Percentiles rank a stretch among this genome's conserved stretches.
These are phyloP conservation scores for Bruguiera sexangula DNA, from an alignment of 345 rosid genomes.

Conservation along the genomic window DNA sequence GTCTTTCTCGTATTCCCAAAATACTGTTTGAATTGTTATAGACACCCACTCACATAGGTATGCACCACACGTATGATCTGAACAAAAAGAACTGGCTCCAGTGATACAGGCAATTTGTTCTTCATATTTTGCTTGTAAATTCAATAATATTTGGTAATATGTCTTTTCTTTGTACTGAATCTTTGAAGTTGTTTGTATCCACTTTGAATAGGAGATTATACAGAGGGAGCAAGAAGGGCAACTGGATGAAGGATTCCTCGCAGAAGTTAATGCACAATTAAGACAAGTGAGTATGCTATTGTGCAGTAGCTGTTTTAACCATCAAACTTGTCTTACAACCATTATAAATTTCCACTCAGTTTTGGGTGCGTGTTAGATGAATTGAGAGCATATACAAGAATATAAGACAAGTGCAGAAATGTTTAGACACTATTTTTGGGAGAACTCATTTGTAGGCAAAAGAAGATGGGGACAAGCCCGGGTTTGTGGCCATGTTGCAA, in stretches of 20 bases:
- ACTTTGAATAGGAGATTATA: constrained; percentile 46
- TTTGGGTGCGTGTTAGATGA: neutral
- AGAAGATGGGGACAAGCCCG: constrained; percentile 88
- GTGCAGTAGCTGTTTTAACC: neutral
- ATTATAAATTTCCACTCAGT: neutral
- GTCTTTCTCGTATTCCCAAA: neutral
- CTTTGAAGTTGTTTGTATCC: neutral
- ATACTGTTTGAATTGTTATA: neutral
- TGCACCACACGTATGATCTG: no score
- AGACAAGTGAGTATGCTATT: constrained; percentile 54
- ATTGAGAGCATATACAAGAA: neutral
- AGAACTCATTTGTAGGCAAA: constrained; percentile 53
- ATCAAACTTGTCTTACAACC: neutral
- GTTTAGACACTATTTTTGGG: neutral
- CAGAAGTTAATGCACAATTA: constrained; percentile 90
- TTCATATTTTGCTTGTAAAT: no score
- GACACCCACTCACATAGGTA: no score
- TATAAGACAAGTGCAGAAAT: neutral
- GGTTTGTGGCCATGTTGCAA: constrained; percentile 87
- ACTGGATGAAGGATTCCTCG: constrained; percentile 86
- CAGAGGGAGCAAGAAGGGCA: constrained; percentile 80
- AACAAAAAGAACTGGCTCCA: no score
- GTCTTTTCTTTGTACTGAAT: neutral
- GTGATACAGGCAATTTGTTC: no score
- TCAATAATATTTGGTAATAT: no score